Percentiles rank a stretch among this genome's conserved stretches.
phyloP scores from a whole-genome alignment of 2,329 filamentous ascomycete genomes.

The Fusarium subtropicale region DNA sequence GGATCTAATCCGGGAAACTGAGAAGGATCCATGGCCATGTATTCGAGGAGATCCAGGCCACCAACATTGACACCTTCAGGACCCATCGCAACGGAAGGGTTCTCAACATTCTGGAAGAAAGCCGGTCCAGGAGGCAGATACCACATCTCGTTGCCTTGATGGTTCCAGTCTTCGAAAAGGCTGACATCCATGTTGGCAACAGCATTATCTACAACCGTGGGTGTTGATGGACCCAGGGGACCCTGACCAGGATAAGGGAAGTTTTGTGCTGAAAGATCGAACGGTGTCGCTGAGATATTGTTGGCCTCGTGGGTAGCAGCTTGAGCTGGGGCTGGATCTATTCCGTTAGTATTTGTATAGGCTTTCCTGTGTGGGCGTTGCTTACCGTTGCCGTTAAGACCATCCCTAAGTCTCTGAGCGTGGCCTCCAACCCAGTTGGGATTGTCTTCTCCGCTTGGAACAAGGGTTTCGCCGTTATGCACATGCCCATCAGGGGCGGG shows the following conservation, averaged over 20 bases:
- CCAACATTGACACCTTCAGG: conserved; percentile 75
- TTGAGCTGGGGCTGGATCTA: conserved; percentile 51
- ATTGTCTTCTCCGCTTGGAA: conserved; percentile 43
- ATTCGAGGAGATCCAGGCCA: conserved; percentile 74
- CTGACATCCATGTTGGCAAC: conserved; percentile 53
- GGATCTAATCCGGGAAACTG: conserved; percentile 55
- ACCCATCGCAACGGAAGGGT: conserved; percentile 72
- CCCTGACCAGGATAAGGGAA: conserved; percentile 66
- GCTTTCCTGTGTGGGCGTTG: conserved; percentile 9
- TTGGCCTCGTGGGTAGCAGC: conserved; percentile 55
- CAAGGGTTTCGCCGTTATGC: conserved; percentile 46
- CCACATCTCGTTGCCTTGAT: conserved; percentile 71
- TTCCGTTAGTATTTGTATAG: conserved; percentile 21
- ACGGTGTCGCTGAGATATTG: conserved; percentile 72
- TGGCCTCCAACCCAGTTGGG: conserved; percentile 53
- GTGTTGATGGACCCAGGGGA: conserved; percentile 64
- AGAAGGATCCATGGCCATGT: conserved; percentile 70
- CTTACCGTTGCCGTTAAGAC: conserved; percentile 55
- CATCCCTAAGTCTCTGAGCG: conserved; percentile 56
- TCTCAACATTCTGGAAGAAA: conserved; percentile 73
- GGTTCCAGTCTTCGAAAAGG: conserved; percentile 67
- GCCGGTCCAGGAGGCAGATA: conserved; percentile 72
- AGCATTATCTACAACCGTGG: conserved; percentile 54
- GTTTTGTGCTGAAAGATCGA: conserved; percentile 65
- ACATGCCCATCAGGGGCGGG: conserved; percentile 50